phyloP scores from a whole-genome alignment of 306 rosid species.

The Lotus japonicus region DNA sequence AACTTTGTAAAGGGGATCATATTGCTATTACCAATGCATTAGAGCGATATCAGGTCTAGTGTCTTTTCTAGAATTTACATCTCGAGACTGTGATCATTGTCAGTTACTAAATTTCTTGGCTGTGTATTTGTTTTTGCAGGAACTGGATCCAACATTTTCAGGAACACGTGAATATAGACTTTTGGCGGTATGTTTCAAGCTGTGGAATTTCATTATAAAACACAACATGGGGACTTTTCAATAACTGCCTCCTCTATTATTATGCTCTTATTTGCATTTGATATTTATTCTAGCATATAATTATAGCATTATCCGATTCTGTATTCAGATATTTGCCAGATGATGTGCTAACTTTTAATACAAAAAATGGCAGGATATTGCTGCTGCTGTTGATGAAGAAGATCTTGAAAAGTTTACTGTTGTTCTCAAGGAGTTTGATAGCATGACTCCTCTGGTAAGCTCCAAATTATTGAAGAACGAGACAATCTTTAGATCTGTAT shows the following conservation, averaged over 20 bases:
- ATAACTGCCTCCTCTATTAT: not conserved
- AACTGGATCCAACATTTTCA: conserved; percentile 89
- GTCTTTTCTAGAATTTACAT: conserved; percentile 26
- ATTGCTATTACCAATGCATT: conserved; percentile 84
- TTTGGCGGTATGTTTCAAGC: conserved; percentile 51
- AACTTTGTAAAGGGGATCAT: conserved; percentile 80
- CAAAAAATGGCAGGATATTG: conserved; percentile 53
- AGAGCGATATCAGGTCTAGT: conserved; percentile 82
- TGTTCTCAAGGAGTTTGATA: conserved; percentile 87
- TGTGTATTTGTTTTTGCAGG: conserved; percentile 67
- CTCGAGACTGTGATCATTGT: not conserved
- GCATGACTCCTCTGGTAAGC: conserved; percentile 90
- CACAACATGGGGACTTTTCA: not conserved
- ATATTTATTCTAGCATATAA: not conserved
- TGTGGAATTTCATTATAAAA: not conserved
- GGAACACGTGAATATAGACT: conserved; percentile 87
- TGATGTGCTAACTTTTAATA: not conserved
- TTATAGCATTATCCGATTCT: not conserved
- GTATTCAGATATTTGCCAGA: not conserved
- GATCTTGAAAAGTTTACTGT: conserved; percentile 80
- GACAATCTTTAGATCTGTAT: not conserved
- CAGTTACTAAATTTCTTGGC: conserved; percentile 19
- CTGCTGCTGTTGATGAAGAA: conserved; percentile 72
- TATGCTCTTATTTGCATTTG: not conserved
- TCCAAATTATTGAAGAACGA: not conserved